phyloP scores from a whole-genome alignment of 371 early-diverging fungal species.

The Thermomucor indicae-seudaticae region DNA sequence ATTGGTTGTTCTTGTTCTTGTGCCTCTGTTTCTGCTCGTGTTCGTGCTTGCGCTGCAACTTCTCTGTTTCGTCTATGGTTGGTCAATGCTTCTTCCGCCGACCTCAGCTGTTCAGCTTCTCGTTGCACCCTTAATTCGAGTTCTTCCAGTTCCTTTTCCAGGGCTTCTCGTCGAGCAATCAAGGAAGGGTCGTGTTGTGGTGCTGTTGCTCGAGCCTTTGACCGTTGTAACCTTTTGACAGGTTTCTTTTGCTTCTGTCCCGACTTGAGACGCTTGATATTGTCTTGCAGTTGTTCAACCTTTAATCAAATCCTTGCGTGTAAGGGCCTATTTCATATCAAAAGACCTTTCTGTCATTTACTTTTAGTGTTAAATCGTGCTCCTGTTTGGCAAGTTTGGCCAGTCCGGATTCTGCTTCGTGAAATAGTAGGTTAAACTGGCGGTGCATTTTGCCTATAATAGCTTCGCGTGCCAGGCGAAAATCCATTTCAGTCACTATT shows the following conservation, averaged over 20 bases:
- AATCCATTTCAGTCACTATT: conserved; percentile 7
- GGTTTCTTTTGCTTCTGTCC: background rate
- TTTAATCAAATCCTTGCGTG: too few species aligned
- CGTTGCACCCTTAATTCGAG: background rate
- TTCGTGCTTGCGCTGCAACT: background rate
- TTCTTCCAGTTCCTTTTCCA: background rate
- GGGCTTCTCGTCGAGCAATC: background rate
- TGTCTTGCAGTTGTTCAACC: too few species aligned
- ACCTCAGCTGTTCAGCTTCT: background rate
- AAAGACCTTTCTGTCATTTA: background rate
- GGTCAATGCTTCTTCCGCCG: background rate
- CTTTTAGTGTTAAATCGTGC: conserved; percentile 2
- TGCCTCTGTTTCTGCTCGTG: too few species aligned
- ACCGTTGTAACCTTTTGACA: background rate
- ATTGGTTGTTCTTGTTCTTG: too few species aligned
- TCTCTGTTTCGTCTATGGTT: too few species aligned
- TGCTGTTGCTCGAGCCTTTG: background rate
- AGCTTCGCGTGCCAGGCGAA: conserved; percentile 1
- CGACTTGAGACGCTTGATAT: background rate
- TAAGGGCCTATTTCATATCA: too few species aligned
- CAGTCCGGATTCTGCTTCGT: background rate
- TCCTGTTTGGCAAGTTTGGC: conserved; percentile 4
- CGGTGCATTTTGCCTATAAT: conserved; percentile 2
- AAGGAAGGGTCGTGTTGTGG: too few species aligned
- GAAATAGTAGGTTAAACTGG: conserved; percentile 1